Evolutionary conservation across 768 basidiomycete genomes (phyloP), one percentile per base, ranked within the genome.

Genomic region (Hypsizygus marmoreus): DNA sequence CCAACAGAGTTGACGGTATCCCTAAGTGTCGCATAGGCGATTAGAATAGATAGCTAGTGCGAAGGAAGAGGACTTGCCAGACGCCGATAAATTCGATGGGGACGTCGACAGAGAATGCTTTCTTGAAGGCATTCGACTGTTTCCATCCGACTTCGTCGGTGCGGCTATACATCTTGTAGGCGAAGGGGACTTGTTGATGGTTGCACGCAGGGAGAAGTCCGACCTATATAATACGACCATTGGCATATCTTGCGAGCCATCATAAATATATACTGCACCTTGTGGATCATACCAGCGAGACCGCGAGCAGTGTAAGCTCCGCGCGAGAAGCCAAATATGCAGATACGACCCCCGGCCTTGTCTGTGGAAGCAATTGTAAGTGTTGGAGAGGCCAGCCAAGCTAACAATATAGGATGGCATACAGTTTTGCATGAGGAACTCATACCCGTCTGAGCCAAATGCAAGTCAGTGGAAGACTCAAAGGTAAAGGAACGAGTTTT

Each of bases 301-400:
- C 72, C 66, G 30, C 71, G 66, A 2, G 80, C 79, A 1, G 78
- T 78, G 57, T 79, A 81, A 12, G 79, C 75, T 10, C 82, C 81
- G 24, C 83, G 67, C n/a, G 80, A 81, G 59, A 86, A 86, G 1
- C 83, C 82, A 52, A 83, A 83, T 42, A 85, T 74, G 57, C 72
- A 83, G 39, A 85, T 79, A 39, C 70, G 72, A 61, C 84, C 81
- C 1, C 74, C 75, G 4, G 50, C 42, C 25, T 41, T 38, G 29
- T 56, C 55, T 56, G 36, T 11, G 16, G 22, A 23, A 11, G 14
- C 22, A 1, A 1, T 19, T 30, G n/a, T 30, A 22, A 10, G 33
- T 28, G 10, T 6, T 24, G 36, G 17, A 12, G 6, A 16, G n/a
- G 19, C n/a, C n/a, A n/a, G n/a, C n/a, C 28, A 11, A 14, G 1